Conservation (phyloP, 768 basidiomycete species). For the Agrocybe praecox region DNA sequence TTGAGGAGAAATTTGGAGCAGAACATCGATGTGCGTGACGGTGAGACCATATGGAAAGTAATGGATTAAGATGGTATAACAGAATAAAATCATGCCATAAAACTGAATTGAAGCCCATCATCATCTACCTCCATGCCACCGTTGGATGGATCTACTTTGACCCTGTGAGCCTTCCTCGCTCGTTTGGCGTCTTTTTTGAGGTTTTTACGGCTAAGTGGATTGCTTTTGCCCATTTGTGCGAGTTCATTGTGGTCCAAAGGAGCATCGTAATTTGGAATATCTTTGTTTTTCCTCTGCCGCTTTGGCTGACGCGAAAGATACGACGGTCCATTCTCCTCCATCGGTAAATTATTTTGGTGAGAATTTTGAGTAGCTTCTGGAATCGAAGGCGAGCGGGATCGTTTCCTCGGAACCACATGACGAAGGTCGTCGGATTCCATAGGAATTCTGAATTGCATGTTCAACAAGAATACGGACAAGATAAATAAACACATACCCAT, state of each 20-base stretch:
- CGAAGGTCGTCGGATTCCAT: slow-evolving; percentile 39
- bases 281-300: slow-evolving; percentile 59
- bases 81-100: slow-evolving; percentile 36
- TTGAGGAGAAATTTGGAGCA: no score
- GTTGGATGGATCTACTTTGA: slow-evolving; percentile 10
- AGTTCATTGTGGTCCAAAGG: slow-evolving; percentile 48
- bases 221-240: slow-evolving; percentile 49
- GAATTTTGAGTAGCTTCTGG: slow-evolving; percentile 20
- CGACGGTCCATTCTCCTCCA: slow-evolving; percentile 14
- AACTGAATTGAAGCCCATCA: slow-evolving; percentile 47
- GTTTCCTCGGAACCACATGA: slow-evolving; percentile 37
- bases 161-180: slow-evolving; percentile 53
- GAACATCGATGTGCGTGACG: no score
- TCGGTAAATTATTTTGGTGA: slow-evolving; percentile 11
- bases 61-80: background rate
- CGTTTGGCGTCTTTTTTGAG: slow-evolving; percentile 69
- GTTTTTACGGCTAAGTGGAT: slow-evolving; percentile 60
- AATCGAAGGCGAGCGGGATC: slow-evolving; percentile 34
- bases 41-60: background rate
- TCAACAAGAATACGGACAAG: background rate
- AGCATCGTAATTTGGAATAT: slow-evolving; percentile 54
- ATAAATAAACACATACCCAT: slow-evolving; percentile 29
- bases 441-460: slow-evolving; percentile 21
- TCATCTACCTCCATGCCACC: slow-evolving; percentile 51
- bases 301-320: slow-evolving; percentile 51